These are phyloP conservation scores for Venustampulla echinocandica DNA, from an alignment of 495 filamentous ascomycete genomes.

Conservation along the genomic window DNA sequence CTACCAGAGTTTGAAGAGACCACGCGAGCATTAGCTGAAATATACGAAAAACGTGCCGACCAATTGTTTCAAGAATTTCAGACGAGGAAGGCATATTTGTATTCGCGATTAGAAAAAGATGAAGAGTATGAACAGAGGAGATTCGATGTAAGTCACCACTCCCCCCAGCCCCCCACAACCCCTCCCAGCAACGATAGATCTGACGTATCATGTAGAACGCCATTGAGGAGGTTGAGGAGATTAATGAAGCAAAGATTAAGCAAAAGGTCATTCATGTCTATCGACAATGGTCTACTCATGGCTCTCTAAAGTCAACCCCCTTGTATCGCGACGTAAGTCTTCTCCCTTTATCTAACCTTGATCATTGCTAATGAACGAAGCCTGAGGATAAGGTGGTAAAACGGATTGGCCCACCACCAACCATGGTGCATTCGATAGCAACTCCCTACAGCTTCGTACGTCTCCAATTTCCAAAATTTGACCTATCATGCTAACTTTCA, in stretches of 20 bases:
- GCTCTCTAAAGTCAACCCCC: constrained; percentile 1
- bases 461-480: not conserved
- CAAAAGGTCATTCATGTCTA: constrained; percentile 9
- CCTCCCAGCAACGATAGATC: constrained; percentile 19
- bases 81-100: not conserved
- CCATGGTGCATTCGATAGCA: constrained; percentile 4
- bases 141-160: constrained; percentile 11
- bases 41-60: constrained; percentile 13
- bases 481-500: not conserved
- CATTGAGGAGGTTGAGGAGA: constrained; percentile 3
- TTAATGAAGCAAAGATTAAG: constrained; percentile 4
- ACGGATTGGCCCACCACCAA: not conserved
- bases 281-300: constrained; percentile 1
- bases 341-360: not conserved
- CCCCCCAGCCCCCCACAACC: too few species aligned
- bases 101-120: not conserved
- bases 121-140: not conserved
- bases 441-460: constrained; percentile 11
- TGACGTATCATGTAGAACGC: constrained; percentile 1
- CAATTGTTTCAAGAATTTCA: not conserved
- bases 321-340: constrained; percentile 10
- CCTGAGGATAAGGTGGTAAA: constrained; percentile 4
- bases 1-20: constrained; percentile 35
- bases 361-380: constrained; percentile 4
- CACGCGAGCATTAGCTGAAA: constrained; percentile 21